Evolutionary conservation across 2,329 filamentous ascomycete species (phyloP), one percentile per base, ranked within the genome.

Genomic region (Thyridium curvatum): DNA sequence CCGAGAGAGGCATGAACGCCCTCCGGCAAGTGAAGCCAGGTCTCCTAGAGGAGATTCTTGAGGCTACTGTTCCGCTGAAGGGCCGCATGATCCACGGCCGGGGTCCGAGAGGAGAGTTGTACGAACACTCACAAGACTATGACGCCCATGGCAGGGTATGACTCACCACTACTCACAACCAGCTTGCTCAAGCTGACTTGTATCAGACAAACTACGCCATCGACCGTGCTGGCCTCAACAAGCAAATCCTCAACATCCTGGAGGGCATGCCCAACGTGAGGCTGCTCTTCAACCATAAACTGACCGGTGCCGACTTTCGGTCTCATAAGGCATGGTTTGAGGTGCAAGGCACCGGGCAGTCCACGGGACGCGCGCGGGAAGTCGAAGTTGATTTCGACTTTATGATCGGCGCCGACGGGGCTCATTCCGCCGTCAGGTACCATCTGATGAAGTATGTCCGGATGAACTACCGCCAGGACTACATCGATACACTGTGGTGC

Each of bases 401-500:
- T 48, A 80, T 98, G 66, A 86, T 98, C 41, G 93, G 93, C 9
- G 90, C 91, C 28, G 93, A 98, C 54, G 93, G 93, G 8, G 93
- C 93, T 1, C 91, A 98, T 63, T 97, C 91, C 0, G 82, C 89
- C 32, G 83, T 90, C 4, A 76, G 93, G 37, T 94, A 88, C 57
- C 89, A 97, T 56, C 69, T 98, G 64, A 98, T 98, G 91, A 97
- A 97, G 64, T 96, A 79, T 52, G 77, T 84, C 1, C 80, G 85
- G 10, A 87, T 97, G 78, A 80, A 93, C 62, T 98, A 95, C 56
- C 74, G 85, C 51, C 93, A 98, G 58, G 80, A 88, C 52, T 98
- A 98, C 60, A 93, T 98, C 55, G 91, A 97, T 60, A 93, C 90
- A 0, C 66, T 97, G 5, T 98, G 93, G 93, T 97, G 91, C 60